Conservation (phyloP, 2,329 filamentous ascomycete genomes). For the Aspergillus awamori region DNA sequence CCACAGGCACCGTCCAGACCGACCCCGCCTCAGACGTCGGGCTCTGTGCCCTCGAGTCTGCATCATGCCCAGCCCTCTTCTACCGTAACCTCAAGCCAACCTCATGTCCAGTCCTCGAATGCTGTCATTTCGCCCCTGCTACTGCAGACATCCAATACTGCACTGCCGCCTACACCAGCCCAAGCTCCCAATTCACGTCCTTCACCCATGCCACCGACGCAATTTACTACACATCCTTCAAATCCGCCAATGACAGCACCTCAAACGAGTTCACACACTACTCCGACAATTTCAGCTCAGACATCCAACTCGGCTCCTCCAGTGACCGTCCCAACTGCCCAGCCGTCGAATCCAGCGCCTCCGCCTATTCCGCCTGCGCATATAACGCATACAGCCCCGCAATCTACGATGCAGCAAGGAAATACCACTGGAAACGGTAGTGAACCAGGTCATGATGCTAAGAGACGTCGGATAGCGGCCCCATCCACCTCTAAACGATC, state of each 20-base stretch:
- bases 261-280: not conserved
- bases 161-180: not conserved
- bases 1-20: not conserved
- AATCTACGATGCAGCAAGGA: not conserved
- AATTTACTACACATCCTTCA: not conserved
- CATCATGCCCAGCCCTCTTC: not conserved
- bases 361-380: not conserved
- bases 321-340: not conserved
- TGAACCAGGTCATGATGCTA: conserved; percentile 12
- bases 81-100: not conserved
- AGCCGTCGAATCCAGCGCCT: not conserved
- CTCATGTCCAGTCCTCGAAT: not conserved
- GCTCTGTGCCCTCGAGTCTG: not conserved
- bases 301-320: not conserved
- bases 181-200: not conserved
- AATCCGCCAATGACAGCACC: not conserved
- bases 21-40: not conserved
- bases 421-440: not conserved
- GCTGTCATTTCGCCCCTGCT: not conserved
- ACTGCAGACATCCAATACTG: not conserved
- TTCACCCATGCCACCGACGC: not conserved
- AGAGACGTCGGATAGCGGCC: conserved; percentile 19
- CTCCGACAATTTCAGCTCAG: not conserved
- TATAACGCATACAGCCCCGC: not conserved
- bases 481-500: not conserved